phyloP scores from a whole-genome alignment of 148 eudicot species.

The Nyssa sinensis region DNA sequence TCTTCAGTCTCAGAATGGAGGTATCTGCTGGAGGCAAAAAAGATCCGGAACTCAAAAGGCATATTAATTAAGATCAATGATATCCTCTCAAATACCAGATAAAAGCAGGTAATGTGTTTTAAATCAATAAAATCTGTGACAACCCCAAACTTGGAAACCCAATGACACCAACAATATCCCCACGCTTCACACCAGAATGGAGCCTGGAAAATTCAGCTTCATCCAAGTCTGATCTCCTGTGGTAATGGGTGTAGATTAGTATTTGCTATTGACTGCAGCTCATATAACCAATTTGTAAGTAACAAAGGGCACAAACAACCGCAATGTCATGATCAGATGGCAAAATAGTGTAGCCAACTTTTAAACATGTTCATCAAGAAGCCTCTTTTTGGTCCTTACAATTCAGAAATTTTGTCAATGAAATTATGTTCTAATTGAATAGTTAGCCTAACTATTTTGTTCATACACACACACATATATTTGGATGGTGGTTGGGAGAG shows the following conservation, averaged over 20 bases:
- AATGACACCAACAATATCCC: constrained; percentile 84
- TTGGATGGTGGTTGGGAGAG: no score
- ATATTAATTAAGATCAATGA: no score
- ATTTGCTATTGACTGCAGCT: neutral
- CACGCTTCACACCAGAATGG: constrained; percentile 80
- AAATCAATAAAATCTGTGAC: neutral
- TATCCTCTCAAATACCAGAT: no score
- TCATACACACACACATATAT: no score
- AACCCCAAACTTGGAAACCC: constrained; percentile 80
- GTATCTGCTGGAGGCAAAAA: neutral
- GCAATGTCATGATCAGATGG: no score
- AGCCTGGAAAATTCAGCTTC: constrained; percentile 69
- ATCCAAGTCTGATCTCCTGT: constrained; percentile 65
- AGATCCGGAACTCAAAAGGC: neutral
- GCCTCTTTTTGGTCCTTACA: neutral
- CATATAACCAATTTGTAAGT: neutral
- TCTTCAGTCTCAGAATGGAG: constrained; percentile 3
- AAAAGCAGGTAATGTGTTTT: neutral
- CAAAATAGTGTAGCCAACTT: no score
- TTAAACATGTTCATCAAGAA: no score
- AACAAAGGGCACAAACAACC: neutral
- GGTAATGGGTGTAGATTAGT: neutral
- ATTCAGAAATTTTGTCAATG: neutral
- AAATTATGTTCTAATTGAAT: no score
- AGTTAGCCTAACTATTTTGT: no score